A percentile compares a stretch with the other conserved stretches of the same genome.
Conservation (phyloP, 2,329 filamentous ascomycete genomes). For the Nothopassalora personata region DNA sequence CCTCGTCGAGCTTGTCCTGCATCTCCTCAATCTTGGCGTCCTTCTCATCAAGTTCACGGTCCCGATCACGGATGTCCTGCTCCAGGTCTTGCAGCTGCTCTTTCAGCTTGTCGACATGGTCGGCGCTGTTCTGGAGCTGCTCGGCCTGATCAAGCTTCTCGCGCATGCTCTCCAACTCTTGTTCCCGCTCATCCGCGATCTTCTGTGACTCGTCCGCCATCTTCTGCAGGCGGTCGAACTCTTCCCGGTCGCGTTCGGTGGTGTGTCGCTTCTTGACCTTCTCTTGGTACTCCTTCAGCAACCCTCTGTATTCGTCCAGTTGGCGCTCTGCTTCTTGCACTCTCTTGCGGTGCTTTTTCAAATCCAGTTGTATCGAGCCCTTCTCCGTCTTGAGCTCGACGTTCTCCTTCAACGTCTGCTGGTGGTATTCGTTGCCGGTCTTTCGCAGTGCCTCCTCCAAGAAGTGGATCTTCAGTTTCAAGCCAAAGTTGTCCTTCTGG, state of each 20-base stretch:
- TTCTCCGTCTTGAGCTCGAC: constrained; percentile 92
- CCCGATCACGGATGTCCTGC: constrained; percentile 47
- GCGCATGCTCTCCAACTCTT: constrained; percentile 40
- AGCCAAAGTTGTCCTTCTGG: constrained; percentile 95
- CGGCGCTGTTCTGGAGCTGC: constrained; percentile 28
- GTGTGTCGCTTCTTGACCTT: constrained; percentile 68
- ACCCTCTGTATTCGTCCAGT: constrained; percentile 73
- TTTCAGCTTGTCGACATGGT: constrained; percentile 36
- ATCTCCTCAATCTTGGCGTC: constrained; percentile 49
- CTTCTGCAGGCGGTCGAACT: constrained; percentile 47
- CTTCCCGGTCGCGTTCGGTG: constrained; percentile 63
- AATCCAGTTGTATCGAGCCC: constrained; percentile 80
- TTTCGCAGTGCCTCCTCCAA: constrained; percentile 86
- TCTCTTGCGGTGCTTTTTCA: constrained; percentile 80
- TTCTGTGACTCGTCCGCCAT: constrained; percentile 41
- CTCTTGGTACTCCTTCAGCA: constrained; percentile 77
- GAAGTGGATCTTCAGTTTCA: constrained; percentile 96
- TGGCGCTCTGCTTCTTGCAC: constrained; percentile 78
- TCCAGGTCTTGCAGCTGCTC: constrained; percentile 49
- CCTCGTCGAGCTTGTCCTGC: constrained; percentile 37
- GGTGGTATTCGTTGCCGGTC: constrained; percentile 81
- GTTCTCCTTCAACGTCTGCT: constrained; percentile 86
- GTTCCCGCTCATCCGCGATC: constrained; percentile 37
- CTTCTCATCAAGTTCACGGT: constrained; percentile 34
- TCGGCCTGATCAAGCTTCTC: constrained; percentile 38